These are phyloP conservation scores for Talaromyces trachyspermus DNA, from an alignment of 495 filamentous ascomycete species.

Conservation along the genomic window DNA sequence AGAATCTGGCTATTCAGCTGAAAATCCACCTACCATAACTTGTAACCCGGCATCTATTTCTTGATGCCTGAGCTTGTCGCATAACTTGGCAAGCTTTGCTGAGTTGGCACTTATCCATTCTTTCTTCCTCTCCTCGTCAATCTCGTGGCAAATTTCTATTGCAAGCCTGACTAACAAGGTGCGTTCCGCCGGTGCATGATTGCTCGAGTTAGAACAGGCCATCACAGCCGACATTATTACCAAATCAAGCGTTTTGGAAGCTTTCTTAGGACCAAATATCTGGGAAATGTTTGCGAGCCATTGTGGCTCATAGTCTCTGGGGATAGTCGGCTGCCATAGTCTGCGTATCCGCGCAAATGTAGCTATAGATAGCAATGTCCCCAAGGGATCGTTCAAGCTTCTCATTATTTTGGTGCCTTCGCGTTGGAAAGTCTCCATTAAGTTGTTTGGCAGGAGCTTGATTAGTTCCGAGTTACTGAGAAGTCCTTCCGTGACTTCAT, in stretches of 20 bases:
- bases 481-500: conserved; percentile 30
- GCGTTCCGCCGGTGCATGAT: conserved; percentile 30
- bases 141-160: conserved; percentile 35
- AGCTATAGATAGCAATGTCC: conserved; percentile 43
- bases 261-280: conserved; percentile 43
- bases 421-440: conserved; percentile 36
- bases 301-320: conserved; percentile 9
- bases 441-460: conserved; percentile 27
- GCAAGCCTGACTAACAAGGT: conserved; percentile 44
- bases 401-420: conserved; percentile 40
- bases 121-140: conserved; percentile 32
- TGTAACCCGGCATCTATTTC: conserved; percentile 34
- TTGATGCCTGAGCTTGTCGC: conserved; percentile 38
- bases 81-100: conserved; percentile 41
- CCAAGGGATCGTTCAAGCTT: conserved; percentile 39
- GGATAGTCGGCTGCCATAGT: conserved; percentile 10
- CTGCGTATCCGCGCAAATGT: conserved; percentile 36
- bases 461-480: conserved; percentile 23
- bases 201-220: conserved; percentile 40
- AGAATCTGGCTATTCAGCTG: not conserved
- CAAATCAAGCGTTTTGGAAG: conserved; percentile 48
- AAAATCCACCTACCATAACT: conserved; percentile 27
- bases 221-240: conserved; percentile 45
- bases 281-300: conserved; percentile 37
- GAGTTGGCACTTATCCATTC: conserved; percentile 38